A percentile compares a stretch with the other conserved stretches of the same genome.
Evolutionary conservation across 139 green algal species (phyloP).

Genomic region (Edaphochlamys debaryana): DNA sequence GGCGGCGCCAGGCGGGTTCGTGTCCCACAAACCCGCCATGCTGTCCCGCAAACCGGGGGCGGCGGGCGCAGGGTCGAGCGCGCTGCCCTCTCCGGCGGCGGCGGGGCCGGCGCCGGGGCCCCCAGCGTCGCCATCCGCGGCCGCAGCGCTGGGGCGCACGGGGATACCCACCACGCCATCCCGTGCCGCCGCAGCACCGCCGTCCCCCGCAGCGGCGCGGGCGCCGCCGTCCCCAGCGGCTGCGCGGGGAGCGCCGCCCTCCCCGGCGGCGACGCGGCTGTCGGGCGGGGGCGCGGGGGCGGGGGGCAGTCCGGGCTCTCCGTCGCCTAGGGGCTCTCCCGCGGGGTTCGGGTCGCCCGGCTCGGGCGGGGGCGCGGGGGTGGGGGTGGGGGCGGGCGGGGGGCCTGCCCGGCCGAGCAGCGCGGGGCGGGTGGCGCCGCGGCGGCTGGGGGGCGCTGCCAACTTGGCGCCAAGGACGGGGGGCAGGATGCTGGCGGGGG

Average conservation of each 20-base stretch:
- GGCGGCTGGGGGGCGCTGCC: neutral
- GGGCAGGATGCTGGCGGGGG: slow-evolving; percentile 16
- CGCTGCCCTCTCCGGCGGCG: too few relatives aligned
- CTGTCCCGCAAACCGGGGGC: neutral
- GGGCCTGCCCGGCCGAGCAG: neutral
- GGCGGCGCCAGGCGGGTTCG: neutral
- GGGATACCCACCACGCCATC: too few relatives aligned
- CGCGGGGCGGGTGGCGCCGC: neutral
- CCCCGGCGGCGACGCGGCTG: neutral
- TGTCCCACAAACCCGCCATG: slow-evolving; percentile 19
- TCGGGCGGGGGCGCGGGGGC: neutral
- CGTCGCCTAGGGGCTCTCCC: too few relatives aligned
- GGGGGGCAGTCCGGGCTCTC: too few relatives aligned
- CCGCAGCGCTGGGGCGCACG: neutral
- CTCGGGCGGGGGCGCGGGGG: too few relatives aligned
- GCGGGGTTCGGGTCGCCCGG: too few relatives aligned
- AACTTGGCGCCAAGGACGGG: slow-evolving; percentile 9
- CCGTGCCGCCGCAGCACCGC: too few relatives aligned
- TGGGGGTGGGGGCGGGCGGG: neutral
- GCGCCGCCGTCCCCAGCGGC: too few relatives aligned
- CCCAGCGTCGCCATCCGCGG: neutral
- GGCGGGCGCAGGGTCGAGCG: neutral
- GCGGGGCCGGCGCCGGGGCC: too few relatives aligned
- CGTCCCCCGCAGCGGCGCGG: too few relatives aligned
- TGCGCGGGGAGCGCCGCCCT: too few relatives aligned